phyloP scores from a whole-genome alignment of 768 basidiomycete species.

The Lactarius deliciosus region DNA sequence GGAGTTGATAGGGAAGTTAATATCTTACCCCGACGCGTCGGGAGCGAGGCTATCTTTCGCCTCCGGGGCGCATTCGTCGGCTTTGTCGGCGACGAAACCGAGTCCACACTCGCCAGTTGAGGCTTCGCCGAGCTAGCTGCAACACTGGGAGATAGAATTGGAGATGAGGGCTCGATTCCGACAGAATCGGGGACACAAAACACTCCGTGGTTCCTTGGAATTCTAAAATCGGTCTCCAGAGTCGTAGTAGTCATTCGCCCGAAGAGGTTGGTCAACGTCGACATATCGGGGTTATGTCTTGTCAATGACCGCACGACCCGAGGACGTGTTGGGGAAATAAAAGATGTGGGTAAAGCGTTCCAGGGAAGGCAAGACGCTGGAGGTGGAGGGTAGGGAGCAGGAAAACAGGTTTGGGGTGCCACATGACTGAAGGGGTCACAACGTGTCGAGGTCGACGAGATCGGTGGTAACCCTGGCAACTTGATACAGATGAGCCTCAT shows the following conservation, averaged over 20 bases:
- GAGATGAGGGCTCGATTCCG: neutral
- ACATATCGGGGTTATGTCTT: neutral
- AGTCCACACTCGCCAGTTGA: too few species aligned
- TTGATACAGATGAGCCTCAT: constrained; percentile 6
- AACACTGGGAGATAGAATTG: neutral
- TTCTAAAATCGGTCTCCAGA: too few species aligned
- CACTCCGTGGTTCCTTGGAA: neutral
- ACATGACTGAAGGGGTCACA: neutral
- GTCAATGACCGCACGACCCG: neutral
- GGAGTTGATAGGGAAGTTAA: neutral
- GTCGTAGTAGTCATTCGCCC: constrained; percentile 1
- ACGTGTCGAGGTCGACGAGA: neutral
- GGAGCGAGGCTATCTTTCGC: constrained; percentile 18
- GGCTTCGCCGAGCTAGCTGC: neutral
- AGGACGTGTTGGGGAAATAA: neutral
- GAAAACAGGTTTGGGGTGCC: constrained; percentile 10
- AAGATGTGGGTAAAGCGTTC: neutral
- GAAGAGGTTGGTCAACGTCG: neutral
- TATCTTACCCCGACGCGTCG: neutral
- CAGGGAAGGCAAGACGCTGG: neutral
- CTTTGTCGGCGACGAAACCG: too few species aligned
- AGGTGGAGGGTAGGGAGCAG: constrained; percentile 10
- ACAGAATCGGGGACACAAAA: neutral
- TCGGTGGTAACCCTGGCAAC: neutral
- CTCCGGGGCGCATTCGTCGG: neutral